These are phyloP conservation scores for Aspergillus spinulosporus DNA, from an alignment of 2,329 filamentous ascomycete species.

Conservation along the genomic window DNA sequence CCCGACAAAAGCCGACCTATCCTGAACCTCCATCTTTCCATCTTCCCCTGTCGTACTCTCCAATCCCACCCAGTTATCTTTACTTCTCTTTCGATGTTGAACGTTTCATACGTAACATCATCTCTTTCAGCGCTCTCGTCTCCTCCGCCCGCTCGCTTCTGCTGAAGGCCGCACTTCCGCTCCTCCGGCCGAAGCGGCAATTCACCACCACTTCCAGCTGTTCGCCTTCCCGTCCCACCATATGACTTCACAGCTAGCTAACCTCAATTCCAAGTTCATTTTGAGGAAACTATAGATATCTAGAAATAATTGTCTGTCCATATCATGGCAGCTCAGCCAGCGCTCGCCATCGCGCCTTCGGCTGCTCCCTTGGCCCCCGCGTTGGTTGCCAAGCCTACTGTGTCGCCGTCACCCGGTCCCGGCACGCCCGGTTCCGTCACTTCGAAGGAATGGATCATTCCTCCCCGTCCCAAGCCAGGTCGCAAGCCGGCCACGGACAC, in stretches of 20 bases:
- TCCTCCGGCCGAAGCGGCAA: constrained; percentile 35
- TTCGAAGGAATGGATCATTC: constrained; percentile 82
- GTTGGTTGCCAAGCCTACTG: constrained; percentile 41
- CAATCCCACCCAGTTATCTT: not conserved
- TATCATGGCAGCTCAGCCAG: constrained; percentile 35
- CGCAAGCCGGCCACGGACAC: constrained; percentile 93
- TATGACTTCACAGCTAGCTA: constrained; percentile 25
- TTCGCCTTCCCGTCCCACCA: constrained; percentile 21
- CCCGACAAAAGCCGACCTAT: not conserved
- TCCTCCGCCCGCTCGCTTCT: constrained; percentile 15
- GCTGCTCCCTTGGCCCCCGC: constrained; percentile 39
- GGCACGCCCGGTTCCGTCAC: constrained; percentile 59
- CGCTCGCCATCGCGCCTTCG: constrained; percentile 41
- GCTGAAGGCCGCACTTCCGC: constrained; percentile 37
- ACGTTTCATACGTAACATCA: not conserved
- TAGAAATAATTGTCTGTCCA: not conserved
- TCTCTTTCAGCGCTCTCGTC: constrained; percentile 5
- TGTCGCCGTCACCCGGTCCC: constrained; percentile 42
- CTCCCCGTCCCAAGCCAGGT: constrained; percentile 82
- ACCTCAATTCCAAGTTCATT: constrained; percentile 25
- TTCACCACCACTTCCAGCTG: constrained; percentile 20
- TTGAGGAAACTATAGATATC: not conserved
- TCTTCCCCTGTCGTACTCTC: constrained; percentile 3
- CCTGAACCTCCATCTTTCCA: constrained; percentile 8
- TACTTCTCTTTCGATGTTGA: constrained; percentile 1